A percentile compares a stretch with the other conserved stretches of the same genome.
These are phyloP conservation scores for Rachicladosporium sp. DNA, from an alignment of 2,329 filamentous ascomycete genomes.

Conservation along the genomic window DNA sequence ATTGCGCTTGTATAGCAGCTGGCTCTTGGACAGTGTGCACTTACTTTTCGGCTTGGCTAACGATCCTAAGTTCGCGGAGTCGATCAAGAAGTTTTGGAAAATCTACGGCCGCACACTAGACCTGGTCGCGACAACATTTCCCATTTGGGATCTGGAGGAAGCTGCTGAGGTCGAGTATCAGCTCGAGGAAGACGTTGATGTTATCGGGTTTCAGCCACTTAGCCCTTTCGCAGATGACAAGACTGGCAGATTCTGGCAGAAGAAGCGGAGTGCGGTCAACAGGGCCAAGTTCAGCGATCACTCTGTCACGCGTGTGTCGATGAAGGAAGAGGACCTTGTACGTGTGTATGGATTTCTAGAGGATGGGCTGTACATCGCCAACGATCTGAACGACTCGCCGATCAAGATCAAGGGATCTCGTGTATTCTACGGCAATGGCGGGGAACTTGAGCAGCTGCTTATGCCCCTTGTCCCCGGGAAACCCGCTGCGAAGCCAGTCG, in stretches of 20 bases:
- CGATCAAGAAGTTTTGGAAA: slow-evolving; percentile 52
- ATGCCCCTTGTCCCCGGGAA: slow-evolving; percentile 32
- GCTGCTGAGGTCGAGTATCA: slow-evolving; percentile 45
- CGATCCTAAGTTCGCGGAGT: slow-evolving; percentile 42
- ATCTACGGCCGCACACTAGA: slow-evolving; percentile 52
- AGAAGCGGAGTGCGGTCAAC: slow-evolving; percentile 26
- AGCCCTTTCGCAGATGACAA: slow-evolving; percentile 24
- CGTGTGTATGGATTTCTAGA: slow-evolving; percentile 51
- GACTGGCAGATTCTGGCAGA: slow-evolving; percentile 41
- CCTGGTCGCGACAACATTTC: slow-evolving; percentile 45
- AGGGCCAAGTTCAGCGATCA: slow-evolving; percentile 43
- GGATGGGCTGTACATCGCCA: slow-evolving; percentile 47
- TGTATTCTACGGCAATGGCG: slow-evolving; percentile 14
- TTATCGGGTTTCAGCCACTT: slow-evolving; percentile 52
- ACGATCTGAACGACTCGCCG: slow-evolving; percentile 29
- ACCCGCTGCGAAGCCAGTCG: slow-evolving; percentile 22
- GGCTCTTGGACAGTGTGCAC: slow-evolving; percentile 46
- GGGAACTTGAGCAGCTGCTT: slow-evolving; percentile 14
- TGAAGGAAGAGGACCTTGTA: slow-evolving; percentile 54
- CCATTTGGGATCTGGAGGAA: slow-evolving; percentile 38
- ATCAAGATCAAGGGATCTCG: slow-evolving; percentile 14
- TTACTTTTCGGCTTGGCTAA: slow-evolving; percentile 42
- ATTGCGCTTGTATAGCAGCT: slow-evolving; percentile 55
- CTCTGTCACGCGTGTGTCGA: slow-evolving; percentile 40
- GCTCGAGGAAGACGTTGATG: slow-evolving; percentile 56